Conservation (phyloP, 1,284 basidiomycete species). For the Golubevia sp. region DNA sequence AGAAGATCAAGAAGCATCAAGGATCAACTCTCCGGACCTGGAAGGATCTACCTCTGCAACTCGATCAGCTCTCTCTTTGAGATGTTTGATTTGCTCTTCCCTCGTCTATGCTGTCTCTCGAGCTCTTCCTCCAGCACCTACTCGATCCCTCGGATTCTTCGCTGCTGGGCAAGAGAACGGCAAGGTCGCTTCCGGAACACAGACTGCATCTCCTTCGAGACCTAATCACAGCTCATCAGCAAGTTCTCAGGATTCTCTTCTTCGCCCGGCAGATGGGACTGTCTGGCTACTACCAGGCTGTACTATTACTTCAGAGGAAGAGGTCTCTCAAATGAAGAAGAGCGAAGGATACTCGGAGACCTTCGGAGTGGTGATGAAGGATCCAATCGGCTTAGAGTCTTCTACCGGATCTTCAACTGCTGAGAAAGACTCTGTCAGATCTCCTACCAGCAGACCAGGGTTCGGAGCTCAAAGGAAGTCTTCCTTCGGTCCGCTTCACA, state of each 20-base stretch:
- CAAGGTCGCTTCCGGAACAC: constrained; percentile 5
- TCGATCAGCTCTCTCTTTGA: background rate
- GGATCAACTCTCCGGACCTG: no score
- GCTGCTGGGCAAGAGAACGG: constrained; percentile 3
- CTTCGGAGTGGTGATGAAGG: constrained; percentile 21
- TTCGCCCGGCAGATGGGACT: constrained; percentile 26
- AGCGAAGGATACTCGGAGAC: constrained; percentile 26
- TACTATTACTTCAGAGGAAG: constrained; percentile 21
- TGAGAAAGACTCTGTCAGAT: constrained; percentile 15
- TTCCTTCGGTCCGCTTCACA: background rate
- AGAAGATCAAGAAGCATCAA: no score
- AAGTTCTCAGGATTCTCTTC: constrained; percentile 17
- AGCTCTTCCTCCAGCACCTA: constrained; percentile 25
- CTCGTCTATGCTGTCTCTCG: constrained; percentile 26
- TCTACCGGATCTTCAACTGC: constrained; percentile 18
- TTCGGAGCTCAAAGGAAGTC: background rate
- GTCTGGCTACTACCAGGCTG: constrained; percentile 26
- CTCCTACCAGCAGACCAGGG: background rate
- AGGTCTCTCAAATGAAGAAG: constrained; percentile 4
- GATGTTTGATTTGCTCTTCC: constrained; percentile 28
- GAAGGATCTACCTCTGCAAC: no score
- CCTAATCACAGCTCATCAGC: constrained; percentile 6
- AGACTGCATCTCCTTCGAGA: constrained; percentile 10
- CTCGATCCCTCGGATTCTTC: constrained; percentile 25
- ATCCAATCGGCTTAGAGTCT: constrained; percentile 19